These are phyloP conservation scores for Alternaria tenuissima DNA, from an alignment of 2,329 filamentous ascomycete genomes.

Conservation along the genomic window DNA sequence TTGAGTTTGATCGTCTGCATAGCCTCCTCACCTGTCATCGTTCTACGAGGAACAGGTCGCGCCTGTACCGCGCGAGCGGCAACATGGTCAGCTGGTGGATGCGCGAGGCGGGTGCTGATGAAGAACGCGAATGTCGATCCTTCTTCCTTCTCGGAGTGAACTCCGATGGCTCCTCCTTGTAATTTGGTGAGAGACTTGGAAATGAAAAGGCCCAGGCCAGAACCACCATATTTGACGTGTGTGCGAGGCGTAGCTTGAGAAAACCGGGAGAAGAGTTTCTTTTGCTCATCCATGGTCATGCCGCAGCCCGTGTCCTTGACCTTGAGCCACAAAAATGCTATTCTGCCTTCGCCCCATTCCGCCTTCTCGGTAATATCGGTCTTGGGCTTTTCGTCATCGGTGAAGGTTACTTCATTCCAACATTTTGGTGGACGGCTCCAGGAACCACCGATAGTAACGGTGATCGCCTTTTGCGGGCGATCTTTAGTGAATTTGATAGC, in stretches of 20 bases:
- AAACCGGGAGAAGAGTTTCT: constrained; percentile 43
- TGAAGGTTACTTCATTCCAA: constrained; percentile 30
- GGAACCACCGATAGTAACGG: constrained; percentile 49
- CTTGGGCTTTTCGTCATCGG: constrained; percentile 9
- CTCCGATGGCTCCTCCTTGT: constrained; percentile 55
- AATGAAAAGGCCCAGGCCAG: constrained; percentile 55
- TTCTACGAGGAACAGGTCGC: constrained; percentile 17
- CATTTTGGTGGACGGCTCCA: constrained; percentile 22
- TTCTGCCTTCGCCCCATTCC: constrained; percentile 45
- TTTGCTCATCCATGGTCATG: constrained; percentile 49
- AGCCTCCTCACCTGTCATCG: constrained; percentile 27
- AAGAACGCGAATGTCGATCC: constrained; percentile 55
- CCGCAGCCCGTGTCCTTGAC: constrained; percentile 53
- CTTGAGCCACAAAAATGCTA: constrained; percentile 47
- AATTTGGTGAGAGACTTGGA: constrained; percentile 43
- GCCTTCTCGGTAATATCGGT: constrained; percentile 18
- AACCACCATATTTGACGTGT: constrained; percentile 52
- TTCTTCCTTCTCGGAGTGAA: constrained; percentile 44
- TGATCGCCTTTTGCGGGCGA: constrained; percentile 43
- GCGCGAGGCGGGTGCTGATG: constrained; percentile 39
- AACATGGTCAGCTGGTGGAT: constrained; percentile 16
- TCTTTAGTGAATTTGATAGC: constrained; percentile 51
- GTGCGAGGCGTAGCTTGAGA: constrained; percentile 43
- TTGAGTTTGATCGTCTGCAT: constrained; percentile 32
- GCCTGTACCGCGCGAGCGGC: background rate